Percentiles rank a stretch among this genome's conserved stretches.
These are phyloP conservation scores for Neocucurbitaria cava DNA, from an alignment of 2,329 filamentous ascomycete genomes.

Conservation along the genomic window DNA sequence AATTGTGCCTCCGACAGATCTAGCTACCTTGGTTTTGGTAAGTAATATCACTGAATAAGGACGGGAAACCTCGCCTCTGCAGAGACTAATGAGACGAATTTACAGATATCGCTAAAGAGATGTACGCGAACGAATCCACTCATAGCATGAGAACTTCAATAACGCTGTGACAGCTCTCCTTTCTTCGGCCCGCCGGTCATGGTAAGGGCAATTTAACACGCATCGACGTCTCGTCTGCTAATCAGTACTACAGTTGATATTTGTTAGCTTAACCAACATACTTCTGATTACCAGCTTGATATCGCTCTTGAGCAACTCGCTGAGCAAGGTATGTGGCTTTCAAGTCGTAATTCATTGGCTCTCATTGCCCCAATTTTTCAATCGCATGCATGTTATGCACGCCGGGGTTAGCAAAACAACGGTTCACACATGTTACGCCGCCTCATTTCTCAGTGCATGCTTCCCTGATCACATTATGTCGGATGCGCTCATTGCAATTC, in stretches of 20 bases:
- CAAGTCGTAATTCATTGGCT: constrained; percentile 24
- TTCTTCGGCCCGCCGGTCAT: constrained; percentile 61
- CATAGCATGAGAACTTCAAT: constrained; percentile 6
- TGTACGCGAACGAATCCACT: constrained; percentile 32
- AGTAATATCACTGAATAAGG: constrained; percentile 39
- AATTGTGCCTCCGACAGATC: constrained; percentile 50
- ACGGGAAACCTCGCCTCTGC: constrained; percentile 10
- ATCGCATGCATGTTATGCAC: constrained; percentile 21
- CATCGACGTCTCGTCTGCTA: constrained; percentile 32
- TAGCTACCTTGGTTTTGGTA: constrained; percentile 74
- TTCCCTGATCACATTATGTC: neutral
- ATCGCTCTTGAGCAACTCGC: constrained; percentile 78
- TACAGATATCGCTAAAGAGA: constrained; percentile 57
- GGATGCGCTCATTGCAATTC: neutral
- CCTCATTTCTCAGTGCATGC: constrained; percentile 25
- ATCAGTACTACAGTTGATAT: constrained; percentile 62
- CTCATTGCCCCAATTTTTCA: constrained; percentile 12
- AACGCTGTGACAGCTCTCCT: constrained; percentile 52
- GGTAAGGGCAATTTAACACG: constrained; percentile 41
- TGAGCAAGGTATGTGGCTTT: constrained; percentile 60
- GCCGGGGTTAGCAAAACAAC: constrained; percentile 22
- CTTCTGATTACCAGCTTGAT: constrained; percentile 80
- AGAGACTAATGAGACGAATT: constrained; percentile 24
- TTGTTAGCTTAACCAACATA: constrained; percentile 79
- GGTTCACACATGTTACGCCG: constrained; percentile 24